Percentiles rank a stretch among this genome's conserved stretches.
Evolutionary conservation across 2,329 filamentous ascomycete genomes (phyloP).

Genomic region (Lojkania enalia): DNA sequence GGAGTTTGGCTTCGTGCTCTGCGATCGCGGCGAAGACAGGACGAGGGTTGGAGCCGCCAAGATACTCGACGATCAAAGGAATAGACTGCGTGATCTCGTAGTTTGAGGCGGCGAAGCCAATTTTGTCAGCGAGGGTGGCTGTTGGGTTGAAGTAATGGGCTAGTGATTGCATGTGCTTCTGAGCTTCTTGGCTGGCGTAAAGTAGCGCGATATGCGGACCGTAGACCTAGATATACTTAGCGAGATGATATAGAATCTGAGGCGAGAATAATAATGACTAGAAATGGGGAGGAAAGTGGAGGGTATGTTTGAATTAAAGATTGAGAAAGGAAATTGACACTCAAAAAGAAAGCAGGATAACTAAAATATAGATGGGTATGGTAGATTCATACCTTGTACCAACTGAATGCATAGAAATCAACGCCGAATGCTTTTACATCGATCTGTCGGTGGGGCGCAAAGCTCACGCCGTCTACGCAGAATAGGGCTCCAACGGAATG

Average conservation of each 20-base stretch:
- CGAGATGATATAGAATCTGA: background rate
- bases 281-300: too few species aligned
- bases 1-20: slow-evolving; percentile 63
- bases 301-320: too few species aligned
- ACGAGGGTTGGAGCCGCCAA: slow-evolving; percentile 48
- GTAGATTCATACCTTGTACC: slow-evolving; percentile 66
- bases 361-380: background rate
- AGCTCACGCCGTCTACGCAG: slow-evolving; percentile 76
- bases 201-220: slow-evolving; percentile 74
- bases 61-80: slow-evolving; percentile 64
- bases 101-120: slow-evolving; percentile 68
- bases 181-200: slow-evolving; percentile 64
- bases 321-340: too few species aligned
- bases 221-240: slow-evolving; percentile 56
- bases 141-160: slow-evolving; percentile 70
- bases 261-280: too few species aligned
- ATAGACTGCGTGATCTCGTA: slow-evolving; percentile 71
- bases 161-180: slow-evolving; percentile 59
- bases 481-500: slow-evolving; percentile 61
- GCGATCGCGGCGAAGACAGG: slow-evolving; percentile 48
- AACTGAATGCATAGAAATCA: slow-evolving; percentile 77
- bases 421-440: slow-evolving; percentile 70
- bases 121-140: slow-evolving; percentile 65
- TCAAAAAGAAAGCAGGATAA: background rate
- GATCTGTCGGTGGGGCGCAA: slow-evolving; percentile 71